These are phyloP conservation scores for Hypoxylon intermedium DNA, from an alignment of 495 filamentous ascomycete species.

Conservation along the genomic window DNA sequence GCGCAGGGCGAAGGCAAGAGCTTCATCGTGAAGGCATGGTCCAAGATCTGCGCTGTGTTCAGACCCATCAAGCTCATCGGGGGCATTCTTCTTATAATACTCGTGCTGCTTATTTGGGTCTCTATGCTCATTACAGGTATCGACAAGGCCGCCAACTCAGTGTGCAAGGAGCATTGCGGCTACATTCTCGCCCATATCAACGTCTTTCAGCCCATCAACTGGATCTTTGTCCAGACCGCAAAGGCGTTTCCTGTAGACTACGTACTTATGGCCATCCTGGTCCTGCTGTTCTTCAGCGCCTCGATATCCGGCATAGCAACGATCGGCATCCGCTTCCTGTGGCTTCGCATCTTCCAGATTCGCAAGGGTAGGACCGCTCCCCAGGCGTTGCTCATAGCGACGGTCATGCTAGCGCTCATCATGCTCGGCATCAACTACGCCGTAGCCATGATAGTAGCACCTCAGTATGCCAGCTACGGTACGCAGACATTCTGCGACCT, in stretches of 20 bases:
- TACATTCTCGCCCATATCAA: conserved; percentile 92
- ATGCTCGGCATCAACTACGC: conserved; percentile 90
- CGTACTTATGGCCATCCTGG: conserved; percentile 79
- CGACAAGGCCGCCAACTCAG: conserved; percentile 93
- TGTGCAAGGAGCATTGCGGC: conserved; percentile 89
- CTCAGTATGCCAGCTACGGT: conserved; percentile 93
- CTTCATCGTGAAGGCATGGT: conserved; percentile 73
- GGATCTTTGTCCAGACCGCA: conserved; percentile 81
- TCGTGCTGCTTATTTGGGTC: conserved; percentile 78
- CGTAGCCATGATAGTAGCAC: conserved; percentile 87
- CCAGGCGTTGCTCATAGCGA: conserved; percentile 90
- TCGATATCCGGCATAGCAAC: conserved; percentile 84
- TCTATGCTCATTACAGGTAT: conserved; percentile 95
- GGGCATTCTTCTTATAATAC: conserved; percentile 74
- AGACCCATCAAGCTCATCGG: conserved; percentile 89
- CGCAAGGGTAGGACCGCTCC: conserved; percentile 87
- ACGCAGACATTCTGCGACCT: conserved; percentile 92
- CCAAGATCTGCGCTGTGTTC: conserved; percentile 75
- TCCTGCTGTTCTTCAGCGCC: conserved; percentile 84
- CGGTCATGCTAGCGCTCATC: conserved; percentile 87
- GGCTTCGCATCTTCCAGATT: conserved; percentile 90
- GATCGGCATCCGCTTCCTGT: conserved; percentile 93
- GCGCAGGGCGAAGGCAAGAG: conserved; percentile 73
- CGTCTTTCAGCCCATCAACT: conserved; percentile 95
- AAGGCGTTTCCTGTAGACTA: conserved; percentile 93